Conservation (phyloP, 2,329 filamentous ascomycete species). For the Arthrobotrys conoides region DNA sequence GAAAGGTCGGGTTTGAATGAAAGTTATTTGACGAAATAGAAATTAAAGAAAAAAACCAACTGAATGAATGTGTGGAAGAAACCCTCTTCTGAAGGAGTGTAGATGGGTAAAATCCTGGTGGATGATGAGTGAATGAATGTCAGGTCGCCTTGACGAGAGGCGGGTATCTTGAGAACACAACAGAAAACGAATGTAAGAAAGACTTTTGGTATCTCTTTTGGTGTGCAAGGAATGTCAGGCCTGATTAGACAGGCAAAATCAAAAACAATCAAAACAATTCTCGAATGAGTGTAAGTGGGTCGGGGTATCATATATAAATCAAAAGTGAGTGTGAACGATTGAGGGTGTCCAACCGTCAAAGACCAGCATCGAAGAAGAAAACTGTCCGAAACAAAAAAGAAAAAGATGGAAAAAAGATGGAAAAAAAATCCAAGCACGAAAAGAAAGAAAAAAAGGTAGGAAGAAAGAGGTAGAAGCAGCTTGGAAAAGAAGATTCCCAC, state of each 20-base stretch:
- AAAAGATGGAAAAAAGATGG: conserved; percentile 22
- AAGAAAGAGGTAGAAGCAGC: conserved; percentile 16
- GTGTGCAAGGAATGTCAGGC: conserved; percentile 20
- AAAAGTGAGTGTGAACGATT: conserved; percentile 46
- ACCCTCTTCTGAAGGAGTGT: conserved; percentile 29
- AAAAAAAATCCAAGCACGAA: conserved; percentile 22
- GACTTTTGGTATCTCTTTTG: conserved; percentile 32
- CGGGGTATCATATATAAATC: conserved; percentile 25
- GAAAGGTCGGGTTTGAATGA: conserved; percentile 31
- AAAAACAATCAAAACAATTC: conserved; percentile 3
- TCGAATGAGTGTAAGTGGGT: conserved; percentile 47
- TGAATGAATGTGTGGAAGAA: conserved; percentile 21
- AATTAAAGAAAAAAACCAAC: conserved; percentile 41
- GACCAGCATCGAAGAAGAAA: conserved; percentile 31
- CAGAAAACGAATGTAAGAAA: conserved; percentile 18
- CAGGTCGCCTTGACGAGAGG: conserved; percentile 7
- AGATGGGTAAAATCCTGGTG: conserved; percentile 16
- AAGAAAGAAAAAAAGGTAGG: conserved; percentile 2
- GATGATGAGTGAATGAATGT: conserved; percentile 24
- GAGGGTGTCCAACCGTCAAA: conserved; percentile 45
- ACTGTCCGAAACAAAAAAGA: conserved; percentile 5
- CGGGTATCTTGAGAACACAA: conserved; percentile 24
- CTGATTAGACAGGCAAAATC: not conserved
- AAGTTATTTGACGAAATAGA: conserved; percentile 30
- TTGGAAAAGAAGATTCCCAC: conserved; percentile 32